Percentiles rank a stretch among this genome's conserved stretches.
phyloP scores from a whole-genome alignment of 176 grass and related monocot genomes.

The Lolium multiflorum region DNA sequence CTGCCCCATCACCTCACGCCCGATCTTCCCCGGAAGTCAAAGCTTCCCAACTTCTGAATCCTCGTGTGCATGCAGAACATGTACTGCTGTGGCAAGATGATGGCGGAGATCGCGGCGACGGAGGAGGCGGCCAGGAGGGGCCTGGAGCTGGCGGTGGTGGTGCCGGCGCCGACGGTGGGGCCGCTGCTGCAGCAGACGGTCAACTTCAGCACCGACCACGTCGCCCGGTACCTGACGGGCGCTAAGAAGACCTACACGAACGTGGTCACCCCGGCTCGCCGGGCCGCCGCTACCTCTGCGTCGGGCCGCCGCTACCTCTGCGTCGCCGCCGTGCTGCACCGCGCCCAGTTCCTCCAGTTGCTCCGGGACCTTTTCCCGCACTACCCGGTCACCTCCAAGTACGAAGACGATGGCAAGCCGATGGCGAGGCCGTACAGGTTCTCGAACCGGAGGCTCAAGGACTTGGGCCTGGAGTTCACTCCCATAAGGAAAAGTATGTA shows the following conservation, averaged over 20 bases:
- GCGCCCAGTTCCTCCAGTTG: not conserved
- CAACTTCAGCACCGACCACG: slow-evolving; percentile 49
- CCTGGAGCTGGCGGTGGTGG: slow-evolving; percentile 47
- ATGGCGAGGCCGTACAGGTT: too few relatives aligned
- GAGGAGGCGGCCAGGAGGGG: slow-evolving; percentile 40
- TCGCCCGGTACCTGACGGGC: slow-evolving; percentile 50
- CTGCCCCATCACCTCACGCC: too few relatives aligned
- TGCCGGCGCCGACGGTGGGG: slow-evolving; percentile 33
- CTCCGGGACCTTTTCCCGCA: slow-evolving; percentile 48
- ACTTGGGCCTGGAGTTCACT: too few relatives aligned
- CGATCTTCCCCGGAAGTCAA: too few relatives aligned
- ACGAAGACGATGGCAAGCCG: not conserved
- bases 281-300: slow-evolving; percentile 53
- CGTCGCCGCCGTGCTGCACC: slow-evolving; percentile 51
- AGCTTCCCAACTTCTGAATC: not conserved
- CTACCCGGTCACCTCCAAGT: slow-evolving; percentile 43
- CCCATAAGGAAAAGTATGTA: too few relatives aligned
- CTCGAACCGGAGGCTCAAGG: too few relatives aligned
- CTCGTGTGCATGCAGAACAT: slow-evolving; percentile 37
- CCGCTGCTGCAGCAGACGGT: slow-evolving; percentile 49
- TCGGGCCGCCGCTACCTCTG: slow-evolving; percentile 55
- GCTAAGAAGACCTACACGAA: slow-evolving; percentile 31
- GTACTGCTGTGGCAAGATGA: slow-evolving; percentile 60
- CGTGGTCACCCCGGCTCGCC: too few relatives aligned
- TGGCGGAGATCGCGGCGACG: slow-evolving; percentile 48